Percentiles rank a stretch among this genome's conserved stretches.
phyloP scores from a whole-genome alignment of 1,284 basidiomycete genomes.

The Athelia sp. region DNA sequence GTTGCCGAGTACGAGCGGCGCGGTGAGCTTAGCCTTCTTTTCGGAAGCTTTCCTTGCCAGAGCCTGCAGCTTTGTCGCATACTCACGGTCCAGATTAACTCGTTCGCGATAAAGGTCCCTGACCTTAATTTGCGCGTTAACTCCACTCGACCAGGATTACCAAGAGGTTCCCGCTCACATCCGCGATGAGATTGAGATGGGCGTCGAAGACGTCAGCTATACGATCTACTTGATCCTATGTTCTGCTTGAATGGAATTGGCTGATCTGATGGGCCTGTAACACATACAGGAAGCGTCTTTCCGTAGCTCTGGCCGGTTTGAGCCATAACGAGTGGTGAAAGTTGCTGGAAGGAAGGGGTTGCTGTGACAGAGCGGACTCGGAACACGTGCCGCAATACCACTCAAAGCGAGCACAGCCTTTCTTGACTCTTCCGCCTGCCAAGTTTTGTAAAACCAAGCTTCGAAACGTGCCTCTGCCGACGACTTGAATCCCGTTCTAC shows the following conservation, averaged over 20 bases:
- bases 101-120: constrained; percentile 68
- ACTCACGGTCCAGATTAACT: constrained; percentile 68
- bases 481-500: too few relatives aligned
- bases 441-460: neutral
- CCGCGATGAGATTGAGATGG: constrained; percentile 58
- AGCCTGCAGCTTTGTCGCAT: constrained; percentile 61
- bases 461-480: too few relatives aligned
- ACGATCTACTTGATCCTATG: constrained; percentile 54
- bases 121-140: constrained; percentile 35
- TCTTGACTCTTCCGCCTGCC: neutral
- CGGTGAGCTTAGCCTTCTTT: constrained; percentile 58
- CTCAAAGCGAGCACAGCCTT: neutral
- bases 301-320: constrained; percentile 34
- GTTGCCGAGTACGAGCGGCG: constrained; percentile 53
- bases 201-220: constrained; percentile 49
- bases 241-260: constrained; percentile 3
- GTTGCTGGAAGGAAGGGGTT: neutral
- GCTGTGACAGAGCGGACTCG: neutral
- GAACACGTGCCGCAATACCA: neutral
- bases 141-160: too few relatives aligned
- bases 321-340: constrained; percentile 4
- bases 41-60: constrained; percentile 65
- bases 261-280: constrained; percentile 7
- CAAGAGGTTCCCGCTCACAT: constrained; percentile 37
- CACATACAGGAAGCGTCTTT: constrained; percentile 41